Conservation (phyloP, 352 stramenopile genomes). For the Phytophthora cactorum region DNA sequence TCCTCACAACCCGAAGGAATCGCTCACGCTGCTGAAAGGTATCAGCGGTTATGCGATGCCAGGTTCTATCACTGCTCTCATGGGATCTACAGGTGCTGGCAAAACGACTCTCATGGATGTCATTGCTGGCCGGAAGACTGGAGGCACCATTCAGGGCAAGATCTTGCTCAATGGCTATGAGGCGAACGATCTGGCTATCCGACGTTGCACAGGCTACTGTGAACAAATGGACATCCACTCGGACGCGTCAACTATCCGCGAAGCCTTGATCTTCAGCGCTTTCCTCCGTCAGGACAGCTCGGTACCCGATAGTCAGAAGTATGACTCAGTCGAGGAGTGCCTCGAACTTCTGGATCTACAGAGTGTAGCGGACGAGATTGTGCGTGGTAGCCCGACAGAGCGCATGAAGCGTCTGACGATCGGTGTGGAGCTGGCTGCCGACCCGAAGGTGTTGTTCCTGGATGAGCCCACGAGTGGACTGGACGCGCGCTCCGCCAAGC, state of each 20-base stretch:
- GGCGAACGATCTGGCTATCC: not conserved
- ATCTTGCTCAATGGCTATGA: not conserved
- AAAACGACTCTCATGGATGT: conserved; percentile 1
- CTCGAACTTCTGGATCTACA: not conserved
- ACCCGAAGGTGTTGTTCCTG: not conserved
- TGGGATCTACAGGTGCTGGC: not conserved
- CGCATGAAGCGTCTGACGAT: not conserved
- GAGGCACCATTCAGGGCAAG: not conserved
- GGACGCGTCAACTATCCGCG: not conserved
- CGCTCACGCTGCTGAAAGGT: not conserved
- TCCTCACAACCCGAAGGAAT: not conserved
- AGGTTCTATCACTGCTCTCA: not conserved
- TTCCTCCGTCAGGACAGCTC: conserved; percentile 6
- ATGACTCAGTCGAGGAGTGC: not conserved
- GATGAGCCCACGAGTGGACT: not conserved
- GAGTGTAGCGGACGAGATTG: conserved; percentile 12
- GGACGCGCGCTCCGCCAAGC: not conserved
- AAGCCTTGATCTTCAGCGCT: not conserved
- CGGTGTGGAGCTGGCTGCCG: not conserved
- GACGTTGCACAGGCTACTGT: not conserved
- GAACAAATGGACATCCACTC: not conserved
- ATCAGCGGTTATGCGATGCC: not conserved
- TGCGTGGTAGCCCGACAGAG: not conserved
- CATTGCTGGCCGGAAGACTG: conserved; percentile 1
- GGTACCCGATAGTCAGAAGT: not conserved